Base-by-base conservation (phyloP, 2,329 filamentous ascomycete species). In the Trichoderma cornu-damae region DNA sequence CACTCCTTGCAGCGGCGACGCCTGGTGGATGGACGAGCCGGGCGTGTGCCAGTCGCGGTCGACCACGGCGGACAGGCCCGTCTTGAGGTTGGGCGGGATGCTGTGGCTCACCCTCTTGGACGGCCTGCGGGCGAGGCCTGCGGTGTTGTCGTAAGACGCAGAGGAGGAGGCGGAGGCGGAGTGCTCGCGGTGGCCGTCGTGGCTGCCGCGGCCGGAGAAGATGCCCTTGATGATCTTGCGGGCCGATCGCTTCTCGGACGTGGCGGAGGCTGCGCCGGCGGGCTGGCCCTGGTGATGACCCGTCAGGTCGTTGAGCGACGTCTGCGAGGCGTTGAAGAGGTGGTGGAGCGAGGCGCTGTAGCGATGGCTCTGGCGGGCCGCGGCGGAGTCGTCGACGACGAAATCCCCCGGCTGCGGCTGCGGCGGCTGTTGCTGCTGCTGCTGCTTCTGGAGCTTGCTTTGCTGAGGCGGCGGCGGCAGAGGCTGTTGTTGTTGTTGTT, bases 161-260 rank as follows among this genome's bases (percentile, higher is more conserved):
- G 67, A 44, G 66, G 65, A 46, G 62, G 61, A 32, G 62, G 63
- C 22, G 8, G 40, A 20, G 16, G 16, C 5, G n/a, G 43, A 65
- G 56, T 68, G 60, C 65, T 59, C 44, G n/a, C 54, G 46, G 24
- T 38, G 40, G 22, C 40, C 64, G 59, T 60, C 55, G 37, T 58
- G 54, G 38, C 9, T 37, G 54, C 42, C 22, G 35, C 61, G 60
- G 65, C 64, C 65, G 47, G 73, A 73, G 60, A 82, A 75, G 61
- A 83, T 78, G 63, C 76, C 79, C 69, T 77, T 82, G 68, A 83
- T 76, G 60, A 82, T 69, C 64, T 77, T 79, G 62, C 79, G 76
- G 42, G 78, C 77, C 43, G 77, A 80, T 60, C 77, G 77, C 65
- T 79, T 79, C 59, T 80, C 70, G 53, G 69, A 68, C 44, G 67